A percentile compares a stretch with the other conserved stretches of the same genome.
Conservation (phyloP, 2,329 filamentous ascomycete genomes). For the Sarocladium oryzae region DNA sequence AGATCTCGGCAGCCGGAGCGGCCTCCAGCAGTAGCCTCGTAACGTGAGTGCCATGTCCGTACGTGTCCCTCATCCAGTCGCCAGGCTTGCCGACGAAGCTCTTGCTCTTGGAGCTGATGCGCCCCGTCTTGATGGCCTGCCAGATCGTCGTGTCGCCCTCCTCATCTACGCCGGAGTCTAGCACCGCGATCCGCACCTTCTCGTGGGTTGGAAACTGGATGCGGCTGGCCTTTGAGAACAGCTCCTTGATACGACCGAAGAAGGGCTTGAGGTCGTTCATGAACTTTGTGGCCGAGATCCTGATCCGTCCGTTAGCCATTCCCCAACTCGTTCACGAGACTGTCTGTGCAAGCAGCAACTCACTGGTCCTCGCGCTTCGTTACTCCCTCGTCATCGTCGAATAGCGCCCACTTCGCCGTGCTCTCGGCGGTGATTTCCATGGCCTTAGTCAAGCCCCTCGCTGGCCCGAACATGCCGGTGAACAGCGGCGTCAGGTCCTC, state of each 20-base stretch:
- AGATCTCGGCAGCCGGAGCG: conserved; percentile 10
- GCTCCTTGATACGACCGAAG: not conserved
- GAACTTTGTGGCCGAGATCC: not conserved
- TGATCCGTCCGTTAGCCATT: too few relatives aligned
- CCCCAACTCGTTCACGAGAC: too few relatives aligned
- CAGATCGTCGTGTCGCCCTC: not conserved
- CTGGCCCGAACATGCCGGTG: not conserved
- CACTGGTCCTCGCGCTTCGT: not conserved
- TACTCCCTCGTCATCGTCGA: not conserved
- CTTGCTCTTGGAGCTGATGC: not conserved
- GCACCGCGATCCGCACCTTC: conserved; percentile 4
- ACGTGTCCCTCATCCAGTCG: not conserved
- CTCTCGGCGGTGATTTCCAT: not conserved
- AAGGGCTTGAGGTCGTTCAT: not conserved
- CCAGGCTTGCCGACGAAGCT: not conserved
- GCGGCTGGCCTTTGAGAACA: not conserved
- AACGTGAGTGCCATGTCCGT: conserved; percentile 11
- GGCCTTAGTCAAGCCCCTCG: not conserved
- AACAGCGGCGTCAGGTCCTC: not conserved
- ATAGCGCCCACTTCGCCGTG: not conserved
- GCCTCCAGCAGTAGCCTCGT: not conserved
- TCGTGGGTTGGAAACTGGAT: not conserved
- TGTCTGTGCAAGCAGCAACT: too few relatives aligned
- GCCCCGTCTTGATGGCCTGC: not conserved
- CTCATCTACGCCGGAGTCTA: conserved; percentile 8